Evolutionary conservation across 2,329 filamentous ascomycete species (phyloP), one percentile per base, ranked within the genome.

Genomic region (Diaporthe citri): DNA sequence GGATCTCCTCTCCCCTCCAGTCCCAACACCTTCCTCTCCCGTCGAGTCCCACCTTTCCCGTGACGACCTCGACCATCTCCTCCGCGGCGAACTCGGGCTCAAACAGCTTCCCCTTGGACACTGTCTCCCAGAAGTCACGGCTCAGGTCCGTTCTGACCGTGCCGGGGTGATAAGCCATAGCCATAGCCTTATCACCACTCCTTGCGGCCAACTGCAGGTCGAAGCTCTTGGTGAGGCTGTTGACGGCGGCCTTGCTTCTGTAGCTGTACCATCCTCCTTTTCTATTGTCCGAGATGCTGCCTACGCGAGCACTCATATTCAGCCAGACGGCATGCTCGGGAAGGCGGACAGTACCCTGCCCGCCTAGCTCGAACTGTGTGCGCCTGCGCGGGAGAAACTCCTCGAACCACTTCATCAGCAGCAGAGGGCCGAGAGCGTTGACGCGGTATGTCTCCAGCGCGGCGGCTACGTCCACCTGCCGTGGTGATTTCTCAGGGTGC

Each of bases 221-320:
- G 76, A 95, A 91, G 9, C 90, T 93, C 83, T 92, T 94, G 10
- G 90, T 90, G 17, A 95, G 74, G 80, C 92, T 92, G 77, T 92
- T 95, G 4, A 96, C 91, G 2, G 88, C 94, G 0, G 94, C 90
- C 83, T 97, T 97, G 71, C 93, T 90, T 20, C 95, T 91, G 82
- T 97, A 97, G 73, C 89, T 91, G 82, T 95, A 97, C 95, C 94
- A 97, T 0, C 95, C 95, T 3, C 94, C 95, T 0, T 92, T 86
- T 2, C 84, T 81, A 80, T 97, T 96, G 79, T 96, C 94, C 0
- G 88, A 85, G 31, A 93, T 93, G 43, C 90, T 93, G 13, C 94
- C 94, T 0, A 97, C 93, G 57, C 95, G 90, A 2, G 94, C 95
- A 8, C 93, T 93, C 91, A 95, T 93, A 80, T 90, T 90, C n/a